phyloP scores from a whole-genome alignment of 768 basidiomycete genomes.

The Rhizopogon salebrosus region DNA sequence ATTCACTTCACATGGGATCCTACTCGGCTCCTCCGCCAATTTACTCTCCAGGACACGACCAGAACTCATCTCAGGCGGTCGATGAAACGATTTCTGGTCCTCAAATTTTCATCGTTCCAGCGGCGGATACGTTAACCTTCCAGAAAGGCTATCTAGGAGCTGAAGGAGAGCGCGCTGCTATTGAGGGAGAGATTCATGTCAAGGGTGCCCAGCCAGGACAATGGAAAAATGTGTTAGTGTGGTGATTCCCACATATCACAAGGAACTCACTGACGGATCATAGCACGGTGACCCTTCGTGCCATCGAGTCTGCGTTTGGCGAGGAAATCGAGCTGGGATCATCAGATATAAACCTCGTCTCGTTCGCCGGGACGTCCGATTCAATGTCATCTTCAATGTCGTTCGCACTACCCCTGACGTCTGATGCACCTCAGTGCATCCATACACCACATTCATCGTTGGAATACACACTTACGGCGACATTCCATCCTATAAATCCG shows the following conservation, averaged over 20 bases:
- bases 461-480: conserved; percentile 64
- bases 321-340: conserved; percentile 62
- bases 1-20: conserved; percentile 19
- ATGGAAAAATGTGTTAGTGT: conserved; percentile 70
- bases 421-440: conserved; percentile 81
- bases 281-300: conserved; percentile 63
- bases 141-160: conserved; percentile 85
- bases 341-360: conserved; percentile 52
- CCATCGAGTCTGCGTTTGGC: conserved; percentile 57
- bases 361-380: conserved; percentile 31
- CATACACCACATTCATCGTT: conserved; percentile 72
- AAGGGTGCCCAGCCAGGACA: conserved; percentile 57
- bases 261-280: conserved; percentile 9
- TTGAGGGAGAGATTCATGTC: conserved; percentile 85
- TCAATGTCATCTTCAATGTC: conserved; percentile 58
- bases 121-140: conserved; percentile 65
- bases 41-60: conserved; percentile 48
- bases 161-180: conserved; percentile 74
- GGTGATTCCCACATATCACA: conserved; percentile 7
- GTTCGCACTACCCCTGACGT: conserved; percentile 76
- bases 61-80: conserved; percentile 13
- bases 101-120: conserved; percentile 74
- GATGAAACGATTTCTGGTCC: conserved; percentile 28
- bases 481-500: conserved; percentile 47
- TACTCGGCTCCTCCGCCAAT: conserved; percentile 53